Conservation (phyloP, 345 rosid species). For the Hypericum perforatum region DNA sequence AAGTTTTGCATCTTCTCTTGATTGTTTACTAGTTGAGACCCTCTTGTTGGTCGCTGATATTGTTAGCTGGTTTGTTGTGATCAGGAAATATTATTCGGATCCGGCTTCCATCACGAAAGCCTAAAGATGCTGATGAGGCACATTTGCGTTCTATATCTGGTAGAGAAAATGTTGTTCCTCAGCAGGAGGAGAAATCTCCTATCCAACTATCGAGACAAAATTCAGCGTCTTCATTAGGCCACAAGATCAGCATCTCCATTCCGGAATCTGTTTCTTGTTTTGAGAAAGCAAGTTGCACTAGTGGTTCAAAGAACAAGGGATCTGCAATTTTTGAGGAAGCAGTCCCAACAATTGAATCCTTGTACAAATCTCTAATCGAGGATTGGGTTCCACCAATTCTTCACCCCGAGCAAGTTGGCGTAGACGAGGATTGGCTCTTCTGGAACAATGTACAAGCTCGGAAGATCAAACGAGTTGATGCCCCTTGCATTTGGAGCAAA, state of each 20-base stretch:
- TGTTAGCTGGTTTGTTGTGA: neutral
- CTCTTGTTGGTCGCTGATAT: neutral
- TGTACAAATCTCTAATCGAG: constrained; percentile 28
- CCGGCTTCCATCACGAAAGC: constrained; percentile 29
- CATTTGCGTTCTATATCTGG: constrained; percentile 15
- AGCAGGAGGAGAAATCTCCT: neutral
- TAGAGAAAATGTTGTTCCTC: constrained; percentile 3
- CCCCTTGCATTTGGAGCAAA: neutral
- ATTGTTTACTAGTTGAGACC: constrained; percentile 20
- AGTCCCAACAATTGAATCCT: constrained; percentile 12
- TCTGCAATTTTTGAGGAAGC: neutral
- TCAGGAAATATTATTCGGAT: constrained; percentile 41
- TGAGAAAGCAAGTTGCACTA: neutral
- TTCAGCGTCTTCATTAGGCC: neutral
- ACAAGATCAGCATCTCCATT: neutral
- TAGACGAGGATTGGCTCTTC: constrained; percentile 49
- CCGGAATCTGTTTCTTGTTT: constrained; percentile 1
- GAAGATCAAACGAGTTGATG: neutral
- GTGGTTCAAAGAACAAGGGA: constrained; percentile 1
- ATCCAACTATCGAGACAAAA: constrained; percentile 1
- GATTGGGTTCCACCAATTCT: constrained; percentile 35
- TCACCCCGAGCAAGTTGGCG: constrained; percentile 1
- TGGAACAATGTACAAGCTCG: constrained; percentile 10
- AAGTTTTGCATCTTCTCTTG: no score
- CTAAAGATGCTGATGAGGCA: constrained; percentile 3